These are phyloP conservation scores for Chalciporus sphaerocephalus DNA, from an alignment of 768 basidiomycete species.

Conservation along the genomic window DNA sequence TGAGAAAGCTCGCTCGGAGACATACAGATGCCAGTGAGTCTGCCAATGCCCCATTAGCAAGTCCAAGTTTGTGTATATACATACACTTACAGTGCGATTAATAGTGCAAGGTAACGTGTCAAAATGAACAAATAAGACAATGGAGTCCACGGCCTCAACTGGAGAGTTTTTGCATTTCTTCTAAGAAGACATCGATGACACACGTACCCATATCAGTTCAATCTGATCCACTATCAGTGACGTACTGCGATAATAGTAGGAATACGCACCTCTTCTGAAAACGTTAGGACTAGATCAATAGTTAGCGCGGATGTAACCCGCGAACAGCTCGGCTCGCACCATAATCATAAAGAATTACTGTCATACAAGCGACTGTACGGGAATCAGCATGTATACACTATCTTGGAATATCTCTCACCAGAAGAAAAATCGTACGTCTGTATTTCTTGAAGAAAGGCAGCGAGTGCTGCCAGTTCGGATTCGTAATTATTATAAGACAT, in stretches of 20 bases:
- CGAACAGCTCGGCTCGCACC: not conserved
- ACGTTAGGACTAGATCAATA: conserved; percentile 5
- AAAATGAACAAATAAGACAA: conserved; percentile 2
- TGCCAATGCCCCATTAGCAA: not conserved
- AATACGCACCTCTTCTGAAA: conserved; percentile 6
- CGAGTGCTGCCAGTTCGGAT: too few species aligned
- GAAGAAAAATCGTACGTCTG: too few species aligned
- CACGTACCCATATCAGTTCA: conserved; percentile 14
- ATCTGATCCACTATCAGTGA: not conserved
- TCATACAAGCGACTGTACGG: too few species aligned
- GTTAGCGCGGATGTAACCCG: not conserved
- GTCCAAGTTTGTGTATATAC: too few species aligned
- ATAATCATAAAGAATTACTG: conserved; percentile 10
- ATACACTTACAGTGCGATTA: conserved; percentile 1
- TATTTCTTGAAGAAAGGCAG: too few species aligned
- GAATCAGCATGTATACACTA: too few species aligned
- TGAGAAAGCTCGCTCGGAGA: too few species aligned
- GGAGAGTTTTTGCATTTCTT: not conserved
- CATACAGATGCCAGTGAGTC: too few species aligned
- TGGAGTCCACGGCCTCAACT: conserved; percentile 11
- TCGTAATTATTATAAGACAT: too few species aligned
- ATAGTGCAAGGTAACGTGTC: not conserved
- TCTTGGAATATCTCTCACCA: too few species aligned
- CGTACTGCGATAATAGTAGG: not conserved
- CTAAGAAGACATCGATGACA: not conserved